Base-by-base conservation (phyloP, 192 early-diverging fungal species). In the Chytriomyces sp. region DNA sequence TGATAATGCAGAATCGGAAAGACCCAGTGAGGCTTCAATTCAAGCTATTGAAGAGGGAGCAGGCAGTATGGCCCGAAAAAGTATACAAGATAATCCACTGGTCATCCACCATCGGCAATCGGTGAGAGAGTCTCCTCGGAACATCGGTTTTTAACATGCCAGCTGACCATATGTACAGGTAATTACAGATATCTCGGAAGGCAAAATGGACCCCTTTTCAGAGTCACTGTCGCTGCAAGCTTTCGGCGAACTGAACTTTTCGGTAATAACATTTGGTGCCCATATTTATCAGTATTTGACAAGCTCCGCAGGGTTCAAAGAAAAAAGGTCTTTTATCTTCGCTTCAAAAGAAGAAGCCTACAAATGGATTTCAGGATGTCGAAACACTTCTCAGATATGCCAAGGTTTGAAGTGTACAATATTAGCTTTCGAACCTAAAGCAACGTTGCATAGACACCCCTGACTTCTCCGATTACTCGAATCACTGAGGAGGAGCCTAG, bases 311-410 rank as follows among this genome's bases (percentile, higher is more conserved):
- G 24, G 13, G 23, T 6, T 63, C 20, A 7, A 64, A 77, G 68
- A 75, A 75, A 47, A 59, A 76, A 45, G 44, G 60, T 53, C 35
- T 60, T 1, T 50, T 79, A n/a, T 20, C 46, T 5, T 43, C 10
- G 7, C 62, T 77, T 6, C 50, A 44, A 18, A 49, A 35, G 11
- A 79, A 75, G 61, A 75, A 60, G 20, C 6, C 64, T 8, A 43
- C 57, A 45, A 11, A 10, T 64, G 61, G 16, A 61, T 7, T 47
- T 20, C 64, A 75, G 20, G 78, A 85, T 67, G 49, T 86, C 43
- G 61, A 72, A 11, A 79, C 81, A 57, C 78, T 85, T 75, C 72
- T 86, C 2, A 53, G 62, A 45, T 84, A 81, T 45, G 67, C 63
- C 24, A 86, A 86, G 70, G 82, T 82, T 67, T 46, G 16, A n/a